Conservation (phyloP, 208 protist genomes). For the Leishmania martiniquensis region DNA sequence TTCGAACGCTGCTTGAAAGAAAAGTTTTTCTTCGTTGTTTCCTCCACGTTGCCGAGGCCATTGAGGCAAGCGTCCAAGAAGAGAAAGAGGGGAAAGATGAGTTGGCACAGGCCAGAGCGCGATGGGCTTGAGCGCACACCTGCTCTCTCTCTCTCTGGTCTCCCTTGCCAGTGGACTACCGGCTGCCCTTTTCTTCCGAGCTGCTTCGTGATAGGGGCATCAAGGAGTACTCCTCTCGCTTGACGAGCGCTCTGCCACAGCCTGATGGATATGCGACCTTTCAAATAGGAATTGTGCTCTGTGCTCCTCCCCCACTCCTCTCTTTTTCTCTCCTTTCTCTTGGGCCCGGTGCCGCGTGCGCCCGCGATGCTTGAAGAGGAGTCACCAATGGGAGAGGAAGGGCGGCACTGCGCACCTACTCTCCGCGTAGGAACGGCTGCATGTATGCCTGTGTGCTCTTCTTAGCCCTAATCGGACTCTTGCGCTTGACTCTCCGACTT, state of each 20-base stretch:
- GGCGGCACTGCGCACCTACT: not conserved
- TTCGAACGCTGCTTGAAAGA: not conserved
- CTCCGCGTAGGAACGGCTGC: not conserved
- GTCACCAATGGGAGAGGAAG: not conserved
- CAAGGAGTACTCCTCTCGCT: not conserved
- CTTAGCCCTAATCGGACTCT: not conserved
- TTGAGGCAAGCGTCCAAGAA: not conserved
- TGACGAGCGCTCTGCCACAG: not conserved
- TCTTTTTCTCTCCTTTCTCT: not conserved
- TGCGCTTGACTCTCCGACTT: not conserved
- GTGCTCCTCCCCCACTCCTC: not conserved
- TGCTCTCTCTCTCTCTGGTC: not conserved
- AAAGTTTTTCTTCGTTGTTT: not conserved
- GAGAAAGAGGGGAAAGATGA: not conserved
- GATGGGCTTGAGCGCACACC: not conserved
- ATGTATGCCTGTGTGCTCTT: not conserved
- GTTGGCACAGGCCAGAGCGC: not conserved
- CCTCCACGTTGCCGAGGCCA: not conserved
- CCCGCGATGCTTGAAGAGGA: not conserved
- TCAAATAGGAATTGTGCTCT: not conserved
- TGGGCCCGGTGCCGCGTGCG: not conserved
- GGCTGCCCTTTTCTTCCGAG: not conserved
- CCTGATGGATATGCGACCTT: not conserved
- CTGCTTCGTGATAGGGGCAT: not conserved
- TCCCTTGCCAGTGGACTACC: not conserved